These are phyloP conservation scores for Coemansia sp. DNA, from an alignment of 192 early-diverging fungal genomes.

Conservation along the genomic window DNA sequence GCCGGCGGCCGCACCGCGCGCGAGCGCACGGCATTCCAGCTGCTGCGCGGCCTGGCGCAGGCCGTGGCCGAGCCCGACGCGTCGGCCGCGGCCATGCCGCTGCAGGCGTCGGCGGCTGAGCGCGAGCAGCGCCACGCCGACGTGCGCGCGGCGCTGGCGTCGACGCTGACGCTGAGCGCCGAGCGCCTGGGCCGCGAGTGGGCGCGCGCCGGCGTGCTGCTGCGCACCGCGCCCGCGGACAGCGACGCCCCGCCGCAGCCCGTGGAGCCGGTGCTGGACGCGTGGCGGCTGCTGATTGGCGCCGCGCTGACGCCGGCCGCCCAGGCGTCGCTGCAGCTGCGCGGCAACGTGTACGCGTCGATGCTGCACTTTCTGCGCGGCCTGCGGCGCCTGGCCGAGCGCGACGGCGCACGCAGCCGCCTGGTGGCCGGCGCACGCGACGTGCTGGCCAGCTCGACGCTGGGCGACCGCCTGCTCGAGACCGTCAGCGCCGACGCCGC, in stretches of 20 bases:
- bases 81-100: background rate
- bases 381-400: conserved; percentile 29
- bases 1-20: conserved; percentile 57
- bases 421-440: conserved; percentile 52
- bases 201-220: conserved; percentile 30
- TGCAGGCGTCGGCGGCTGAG: conserved; percentile 11
- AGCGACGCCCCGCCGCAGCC: conserved; percentile 46
- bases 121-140: conserved; percentile 38
- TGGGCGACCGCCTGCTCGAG: conserved; percentile 72
- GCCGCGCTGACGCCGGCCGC: conserved; percentile 58
- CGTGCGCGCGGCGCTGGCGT: conserved; percentile 31
- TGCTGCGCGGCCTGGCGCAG: conserved; percentile 63
- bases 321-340: conserved; percentile 53
- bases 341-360: conserved; percentile 78
- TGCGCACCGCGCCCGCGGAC: conserved; percentile 30
- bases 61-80: conserved; percentile 43
- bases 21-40: conserved; percentile 53
- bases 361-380: conserved; percentile 65
- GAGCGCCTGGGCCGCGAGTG: conserved; percentile 42
- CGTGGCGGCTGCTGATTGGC: conserved; percentile 56
- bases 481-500: conserved; percentile 75
- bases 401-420: conserved; percentile 7
- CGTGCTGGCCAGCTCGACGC: conserved; percentile 31
- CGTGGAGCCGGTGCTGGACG: conserved; percentile 53
- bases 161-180: conserved; percentile 34